Evolutionary conservation across 2,329 filamentous ascomycete species (phyloP), one percentile per base, ranked within the genome.

Genomic region (Penicillium verrucosum): DNA sequence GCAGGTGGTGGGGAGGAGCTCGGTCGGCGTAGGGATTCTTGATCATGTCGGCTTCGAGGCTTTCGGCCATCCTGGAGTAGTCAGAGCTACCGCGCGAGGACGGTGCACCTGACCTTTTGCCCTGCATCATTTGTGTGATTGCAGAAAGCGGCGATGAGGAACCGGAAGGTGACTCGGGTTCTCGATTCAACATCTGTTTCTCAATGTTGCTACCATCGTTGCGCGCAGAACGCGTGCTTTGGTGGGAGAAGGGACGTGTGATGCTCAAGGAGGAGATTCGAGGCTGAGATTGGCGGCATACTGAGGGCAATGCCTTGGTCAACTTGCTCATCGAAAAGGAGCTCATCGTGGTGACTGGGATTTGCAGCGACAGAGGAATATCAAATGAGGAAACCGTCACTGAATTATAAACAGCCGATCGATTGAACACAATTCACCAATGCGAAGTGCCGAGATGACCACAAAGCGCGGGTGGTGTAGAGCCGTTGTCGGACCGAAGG

Each of bases 1-100:
- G 90, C 62, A 99, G 82, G 73, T 96, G 91, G 78, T 91, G 91
- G 2, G 89, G 88, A 66, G 72, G 72, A 44, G 65, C 60, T 37
- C 68, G 68, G 54, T 73, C 72, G 62, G 67, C 65, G 59, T 75
- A 75, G 29, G 72, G 70, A 46, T 69, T 59, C 55, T 64, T 70
- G 58, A 71, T 65, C 67, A 74, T 66, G 49, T 71, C 68, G 51
- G 66, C 65, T 67, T 73, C 72, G 38, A 73, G 46, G 50, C 63
- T 69, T 62, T 73, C 68, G 23, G 68, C 66, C 67, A 70, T 63
- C 27, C 63, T 63, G 45, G 63, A 65, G 60, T 71, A 74, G 54
- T 73, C 68, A 32, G 62, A 58, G 37, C 60, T 65, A 37, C 69
- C 64, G 23, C 60, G 53, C 34, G 61, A 59, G 25, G 45, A 50